Evolutionary conservation across 345 rosid species (phyloP).

Genomic region (Mangifera indica): DNA sequence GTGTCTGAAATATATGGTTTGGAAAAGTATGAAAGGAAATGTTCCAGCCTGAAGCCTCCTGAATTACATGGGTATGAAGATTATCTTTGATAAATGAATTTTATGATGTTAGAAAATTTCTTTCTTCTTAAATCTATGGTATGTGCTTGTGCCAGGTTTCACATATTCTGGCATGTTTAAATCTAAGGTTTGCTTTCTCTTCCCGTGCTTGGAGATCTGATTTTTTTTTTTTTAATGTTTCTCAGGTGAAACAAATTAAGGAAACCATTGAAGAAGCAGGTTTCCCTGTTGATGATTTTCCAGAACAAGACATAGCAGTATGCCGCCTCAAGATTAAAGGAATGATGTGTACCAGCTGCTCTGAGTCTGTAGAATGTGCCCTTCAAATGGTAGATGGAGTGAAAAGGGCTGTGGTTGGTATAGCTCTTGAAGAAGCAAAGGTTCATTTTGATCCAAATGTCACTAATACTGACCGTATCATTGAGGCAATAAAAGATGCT

Average conservation of each 20-base stretch:
- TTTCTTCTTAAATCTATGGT: neutral
- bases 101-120: neutral
- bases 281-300: constrained; percentile 54
- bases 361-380: constrained; percentile 63
- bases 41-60: too few relatives aligned
- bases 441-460: constrained; percentile 59
- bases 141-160: neutral
- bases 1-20: neutral
- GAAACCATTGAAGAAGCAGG: constrained; percentile 70
- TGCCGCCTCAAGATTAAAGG: constrained; percentile 71
- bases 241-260: constrained; percentile 51
- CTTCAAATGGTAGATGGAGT: constrained; percentile 56
- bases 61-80: neutral
- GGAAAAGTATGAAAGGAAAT: neutral
- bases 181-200: neutral
- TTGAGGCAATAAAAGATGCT: constrained; percentile 63
- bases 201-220: constrained; percentile 6
- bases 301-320: constrained; percentile 59
- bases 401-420: constrained; percentile 71
- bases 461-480: constrained; percentile 33
- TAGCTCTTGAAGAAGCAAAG: constrained; percentile 79
- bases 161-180: neutral
- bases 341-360: constrained; percentile 78
- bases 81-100: too few relatives aligned
- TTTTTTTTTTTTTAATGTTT: constrained; percentile 12